Conservation (phyloP, 495 filamentous ascomycete genomes). For the Podospora pseudopauciseta region DNA sequence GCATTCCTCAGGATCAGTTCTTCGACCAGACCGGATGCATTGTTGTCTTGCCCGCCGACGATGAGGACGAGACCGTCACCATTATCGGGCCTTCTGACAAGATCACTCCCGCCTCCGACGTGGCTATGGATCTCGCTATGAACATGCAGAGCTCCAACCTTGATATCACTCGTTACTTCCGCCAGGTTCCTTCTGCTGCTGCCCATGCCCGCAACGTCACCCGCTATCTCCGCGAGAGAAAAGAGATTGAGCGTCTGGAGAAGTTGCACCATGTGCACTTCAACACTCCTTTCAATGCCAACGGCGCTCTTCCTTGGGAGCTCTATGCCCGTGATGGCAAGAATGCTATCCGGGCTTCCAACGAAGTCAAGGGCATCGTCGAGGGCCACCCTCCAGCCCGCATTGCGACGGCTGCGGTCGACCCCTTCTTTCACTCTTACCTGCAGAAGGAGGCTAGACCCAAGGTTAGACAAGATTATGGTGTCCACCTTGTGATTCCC, state of each 20-base stretch:
- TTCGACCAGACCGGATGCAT: constrained; percentile 86
- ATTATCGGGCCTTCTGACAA: constrained; percentile 74
- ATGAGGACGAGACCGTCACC: constrained; percentile 75
- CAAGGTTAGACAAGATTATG: constrained; percentile 65
- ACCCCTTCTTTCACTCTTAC: constrained; percentile 83
- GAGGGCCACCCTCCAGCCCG: constrained; percentile 75
- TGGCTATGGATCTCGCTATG: constrained; percentile 75
- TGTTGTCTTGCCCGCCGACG: constrained; percentile 70
- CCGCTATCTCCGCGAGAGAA: constrained; percentile 73
- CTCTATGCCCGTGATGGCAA: constrained; percentile 80
- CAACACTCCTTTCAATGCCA: constrained; percentile 60
- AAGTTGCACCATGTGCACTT: constrained; percentile 74
- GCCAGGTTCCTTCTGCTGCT: constrained; percentile 65
- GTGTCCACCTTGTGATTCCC: constrained; percentile 76
- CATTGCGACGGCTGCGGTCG: constrained; percentile 63
- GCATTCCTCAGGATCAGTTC: constrained; percentile 76
- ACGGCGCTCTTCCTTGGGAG: constrained; percentile 71
- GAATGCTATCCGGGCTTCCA: constrained; percentile 73
- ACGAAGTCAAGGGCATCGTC: constrained; percentile 76
- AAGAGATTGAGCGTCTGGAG: constrained; percentile 76
- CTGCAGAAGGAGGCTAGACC: constrained; percentile 60
- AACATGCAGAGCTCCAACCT: constrained; percentile 75
- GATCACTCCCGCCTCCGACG: constrained; percentile 69
- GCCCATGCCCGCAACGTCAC: constrained; percentile 79
- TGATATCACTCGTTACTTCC: constrained; percentile 73